Conservation (phyloP, 2,329 filamentous ascomycete genomes). For the Trematosphaeria pertusa region DNA sequence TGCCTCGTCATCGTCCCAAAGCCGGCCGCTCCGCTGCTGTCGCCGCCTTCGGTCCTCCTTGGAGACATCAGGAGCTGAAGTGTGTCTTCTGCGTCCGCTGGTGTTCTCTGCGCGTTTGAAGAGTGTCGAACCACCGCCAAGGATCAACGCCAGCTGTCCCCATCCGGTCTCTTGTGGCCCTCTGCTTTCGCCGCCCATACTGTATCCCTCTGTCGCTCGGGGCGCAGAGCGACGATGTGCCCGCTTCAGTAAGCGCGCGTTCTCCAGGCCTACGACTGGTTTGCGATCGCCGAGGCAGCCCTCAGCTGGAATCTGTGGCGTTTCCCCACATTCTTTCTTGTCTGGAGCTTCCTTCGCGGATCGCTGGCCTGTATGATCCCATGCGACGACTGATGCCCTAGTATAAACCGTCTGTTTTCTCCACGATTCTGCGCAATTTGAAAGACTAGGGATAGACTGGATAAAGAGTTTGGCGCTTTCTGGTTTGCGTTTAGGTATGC, state of each 20-base stretch:
- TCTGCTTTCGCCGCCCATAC: conserved; percentile 26
- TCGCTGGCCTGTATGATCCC: conserved; percentile 35
- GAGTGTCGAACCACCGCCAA: conserved; percentile 44
- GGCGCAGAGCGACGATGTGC: conserved; percentile 46
- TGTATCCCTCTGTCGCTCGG: conserved; percentile 36
- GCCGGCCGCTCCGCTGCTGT: conserved; percentile 27
- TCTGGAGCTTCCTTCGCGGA: conserved; percentile 37
- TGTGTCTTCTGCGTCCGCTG: conserved; percentile 27
- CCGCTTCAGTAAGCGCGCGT: conserved; percentile 42
- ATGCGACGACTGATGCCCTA: conserved; percentile 48
- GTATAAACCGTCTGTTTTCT: conserved; percentile 42
- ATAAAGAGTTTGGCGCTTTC: conserved; percentile 50
- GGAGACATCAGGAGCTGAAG: conserved; percentile 31
- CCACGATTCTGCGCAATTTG: conserved; percentile 41
- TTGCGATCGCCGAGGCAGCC: conserved; percentile 38
- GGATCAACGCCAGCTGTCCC: conserved; percentile 29
- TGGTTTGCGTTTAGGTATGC: conserved; percentile 46
- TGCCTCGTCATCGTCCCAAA: conserved; percentile 28
- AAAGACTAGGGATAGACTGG: conserved; percentile 53
- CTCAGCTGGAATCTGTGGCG: conserved; percentile 46
- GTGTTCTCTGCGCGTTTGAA: conserved; percentile 29
- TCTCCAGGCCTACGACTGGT: conserved; percentile 32
- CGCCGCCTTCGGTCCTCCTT: conserved; percentile 25
- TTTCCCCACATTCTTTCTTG: conserved; percentile 45
- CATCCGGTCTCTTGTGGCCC: conserved; percentile 31